phyloP scores from a whole-genome alignment of 345 rosid genomes.

The Eucalyptus marginata region DNA sequence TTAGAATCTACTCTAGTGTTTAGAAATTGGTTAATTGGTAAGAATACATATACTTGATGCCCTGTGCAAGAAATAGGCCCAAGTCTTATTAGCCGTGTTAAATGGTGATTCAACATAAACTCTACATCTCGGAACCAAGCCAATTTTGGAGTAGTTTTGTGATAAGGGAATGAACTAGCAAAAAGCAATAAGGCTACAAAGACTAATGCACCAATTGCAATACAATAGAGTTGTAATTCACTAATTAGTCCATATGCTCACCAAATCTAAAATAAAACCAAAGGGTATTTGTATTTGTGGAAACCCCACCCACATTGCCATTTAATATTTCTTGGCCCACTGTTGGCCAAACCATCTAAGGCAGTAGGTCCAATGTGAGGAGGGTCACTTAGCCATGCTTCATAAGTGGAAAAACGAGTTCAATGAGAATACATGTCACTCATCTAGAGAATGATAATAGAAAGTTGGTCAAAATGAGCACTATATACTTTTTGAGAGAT shows the following conservation, averaged over 20 bases:
- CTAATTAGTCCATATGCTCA: not conserved
- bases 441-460: not conserved
- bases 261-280: not conserved
- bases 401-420: no score
- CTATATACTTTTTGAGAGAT: not conserved
- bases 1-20: not conserved
- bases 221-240: not conserved
- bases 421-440: not conserved
- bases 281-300: no score
- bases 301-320: not conserved
- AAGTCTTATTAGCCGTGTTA: not conserved
- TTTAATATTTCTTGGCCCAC: not conserved
- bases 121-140: not conserved
- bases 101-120: not conserved
- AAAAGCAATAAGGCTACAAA: no score
- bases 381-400: not conserved
- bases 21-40: not conserved
- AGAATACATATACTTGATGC: not conserved
- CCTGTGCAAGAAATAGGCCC: not conserved
- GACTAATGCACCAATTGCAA: not conserved
- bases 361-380: not conserved
- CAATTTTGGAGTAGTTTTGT: not conserved
- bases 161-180: not conserved
- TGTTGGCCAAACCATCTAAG: not conserved
- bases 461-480: not conserved